These are phyloP conservation scores for Vigna trinervia DNA, from an alignment of 306 rosid species.

Conservation along the genomic window DNA sequence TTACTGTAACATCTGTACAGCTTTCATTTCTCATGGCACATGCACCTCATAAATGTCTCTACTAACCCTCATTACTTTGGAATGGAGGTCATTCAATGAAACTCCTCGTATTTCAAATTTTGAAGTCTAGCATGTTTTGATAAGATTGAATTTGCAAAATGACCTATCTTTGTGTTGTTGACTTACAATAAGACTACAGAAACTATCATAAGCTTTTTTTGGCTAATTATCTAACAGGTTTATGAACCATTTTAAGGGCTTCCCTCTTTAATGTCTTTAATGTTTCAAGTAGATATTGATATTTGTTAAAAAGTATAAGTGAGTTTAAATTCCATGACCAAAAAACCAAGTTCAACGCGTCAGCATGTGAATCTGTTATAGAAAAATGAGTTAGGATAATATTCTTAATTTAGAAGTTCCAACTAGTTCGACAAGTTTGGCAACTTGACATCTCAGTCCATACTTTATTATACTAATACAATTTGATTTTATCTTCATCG, in stretches of 20 bases:
- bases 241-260: not conserved
- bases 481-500: no score
- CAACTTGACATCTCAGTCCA: no score
- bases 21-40: constrained; percentile 62
- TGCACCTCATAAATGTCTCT: constrained; percentile 67
- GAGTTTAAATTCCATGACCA: no score
- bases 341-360: no score
- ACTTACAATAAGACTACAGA: constrained; percentile 8
- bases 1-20: constrained; percentile 50
- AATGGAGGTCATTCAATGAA: constrained; percentile 45
- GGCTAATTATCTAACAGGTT: constrained; percentile 41
- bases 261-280: constrained; percentile 40
- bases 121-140: constrained; percentile 38
- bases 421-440: no score
- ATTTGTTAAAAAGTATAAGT: not conserved
- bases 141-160: constrained; percentile 32
- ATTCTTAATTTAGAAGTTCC: no score
- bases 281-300: constrained; percentile 34
- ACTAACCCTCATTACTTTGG: constrained; percentile 42
- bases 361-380: no score
- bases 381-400: no score
- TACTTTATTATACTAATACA: no score
- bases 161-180: constrained; percentile 10
- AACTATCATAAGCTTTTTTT: constrained; percentile 17
- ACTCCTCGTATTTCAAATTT: constrained; percentile 47